A percentile compares a stretch with the other conserved stretches of the same genome.
Evolutionary conservation across 768 basidiomycete genomes (phyloP).

Genomic region (Mrakia gelida): DNA sequence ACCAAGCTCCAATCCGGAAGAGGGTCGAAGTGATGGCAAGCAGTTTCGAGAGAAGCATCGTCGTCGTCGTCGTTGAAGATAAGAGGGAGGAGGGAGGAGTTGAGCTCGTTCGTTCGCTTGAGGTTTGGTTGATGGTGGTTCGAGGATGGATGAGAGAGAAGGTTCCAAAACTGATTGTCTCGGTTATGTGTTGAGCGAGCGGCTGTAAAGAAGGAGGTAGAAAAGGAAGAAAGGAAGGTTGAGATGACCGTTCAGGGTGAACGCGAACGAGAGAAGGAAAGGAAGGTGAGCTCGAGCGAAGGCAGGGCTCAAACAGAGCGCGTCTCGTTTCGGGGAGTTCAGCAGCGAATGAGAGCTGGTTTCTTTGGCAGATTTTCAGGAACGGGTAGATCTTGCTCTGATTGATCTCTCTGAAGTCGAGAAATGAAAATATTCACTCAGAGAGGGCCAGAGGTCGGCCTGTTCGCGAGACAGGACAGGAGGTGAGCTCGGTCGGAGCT

Average conservation of each 20-base stretch:
- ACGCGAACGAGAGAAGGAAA: background rate
- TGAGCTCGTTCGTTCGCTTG: background rate
- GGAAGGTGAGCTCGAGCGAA: slow-evolving; percentile 6
- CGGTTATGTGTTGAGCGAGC: background rate
- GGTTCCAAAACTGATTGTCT: background rate
- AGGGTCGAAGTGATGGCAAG: background rate
- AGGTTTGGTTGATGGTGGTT: background rate
- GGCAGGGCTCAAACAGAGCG: background rate
- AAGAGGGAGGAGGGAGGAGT: background rate
- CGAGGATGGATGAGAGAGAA: background rate
- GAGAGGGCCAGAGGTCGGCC: no score
- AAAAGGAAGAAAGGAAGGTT: background rate
- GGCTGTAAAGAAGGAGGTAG: background rate
- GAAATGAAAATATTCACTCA: no score
- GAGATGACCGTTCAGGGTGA: background rate
- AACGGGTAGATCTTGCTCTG: no score
- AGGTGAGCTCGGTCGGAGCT: no score
- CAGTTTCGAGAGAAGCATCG: background rate
- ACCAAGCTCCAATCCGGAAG: background rate
- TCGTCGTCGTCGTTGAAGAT: background rate
- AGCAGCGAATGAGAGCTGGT: no score
- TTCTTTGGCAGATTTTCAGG: no score
- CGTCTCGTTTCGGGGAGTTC: no score
- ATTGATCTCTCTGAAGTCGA: no score
- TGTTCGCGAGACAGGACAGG: no score